These are phyloP conservation scores for Hymenoscyphus infarciens DNA, from an alignment of 2,329 filamentous ascomycete genomes.

Conservation along the genomic window DNA sequence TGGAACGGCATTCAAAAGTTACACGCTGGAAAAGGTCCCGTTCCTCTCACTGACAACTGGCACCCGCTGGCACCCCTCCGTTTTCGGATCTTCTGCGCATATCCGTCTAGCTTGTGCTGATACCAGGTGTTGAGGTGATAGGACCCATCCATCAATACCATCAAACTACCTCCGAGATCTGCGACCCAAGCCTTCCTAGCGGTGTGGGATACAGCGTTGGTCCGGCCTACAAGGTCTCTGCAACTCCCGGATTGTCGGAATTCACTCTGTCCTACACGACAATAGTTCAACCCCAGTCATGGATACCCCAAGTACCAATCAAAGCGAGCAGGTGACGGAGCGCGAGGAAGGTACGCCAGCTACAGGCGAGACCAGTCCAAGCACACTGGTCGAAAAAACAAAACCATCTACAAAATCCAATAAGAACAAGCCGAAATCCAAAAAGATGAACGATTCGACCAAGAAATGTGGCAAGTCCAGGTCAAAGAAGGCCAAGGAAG, in stretches of 20 bases:
- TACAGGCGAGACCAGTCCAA: conserved; percentile 5
- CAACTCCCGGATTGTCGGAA: conserved; percentile 8
- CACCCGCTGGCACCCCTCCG: conserved; percentile 6
- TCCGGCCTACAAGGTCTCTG: not conserved
- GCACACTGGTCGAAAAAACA: conserved; percentile 10
- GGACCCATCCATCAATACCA: conserved; percentile 1
- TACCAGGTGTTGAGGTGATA: conserved; percentile 6
- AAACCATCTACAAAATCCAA: conserved; percentile 3
- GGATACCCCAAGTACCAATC: conserved; percentile 17
- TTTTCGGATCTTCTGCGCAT: conserved; percentile 7
- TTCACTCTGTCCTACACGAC: conserved; percentile 7
- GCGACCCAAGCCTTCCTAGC: conserved; percentile 5
- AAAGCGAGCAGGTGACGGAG: conserved; percentile 16
- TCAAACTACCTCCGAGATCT: conserved; percentile 8
- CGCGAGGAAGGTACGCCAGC: conserved; percentile 9
- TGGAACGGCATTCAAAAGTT: not conserved
- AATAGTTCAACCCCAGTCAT: conserved; percentile 4
- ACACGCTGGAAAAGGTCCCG: conserved; percentile 9
- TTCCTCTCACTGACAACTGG: conserved; percentile 12
- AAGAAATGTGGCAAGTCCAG: conserved; percentile 26
- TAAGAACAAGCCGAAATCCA: conserved; percentile 16
- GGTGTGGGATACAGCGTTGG: conserved; percentile 4
- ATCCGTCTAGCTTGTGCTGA: conserved; percentile 10
- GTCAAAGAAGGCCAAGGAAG: conserved; percentile 28
- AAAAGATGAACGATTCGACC: conserved; percentile 18